A percentile compares a stretch with the other conserved stretches of the same genome.
These are phyloP conservation scores for Rhinocladiella mackenziei DNA, from an alignment of 2,329 filamentous ascomycete species.

Conservation along the genomic window DNA sequence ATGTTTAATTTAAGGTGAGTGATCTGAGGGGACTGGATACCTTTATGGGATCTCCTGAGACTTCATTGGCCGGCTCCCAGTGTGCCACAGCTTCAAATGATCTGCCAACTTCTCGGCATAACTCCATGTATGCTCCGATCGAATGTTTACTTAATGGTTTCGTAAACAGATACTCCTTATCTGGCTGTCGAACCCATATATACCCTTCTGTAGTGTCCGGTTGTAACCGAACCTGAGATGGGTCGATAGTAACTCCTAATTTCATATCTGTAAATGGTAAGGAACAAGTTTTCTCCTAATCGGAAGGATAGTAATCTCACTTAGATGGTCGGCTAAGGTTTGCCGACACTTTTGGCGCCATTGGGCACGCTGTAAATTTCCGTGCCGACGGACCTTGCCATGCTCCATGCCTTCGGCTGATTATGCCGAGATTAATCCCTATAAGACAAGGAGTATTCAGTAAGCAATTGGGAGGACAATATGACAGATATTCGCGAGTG, in stretches of 20 bases:
- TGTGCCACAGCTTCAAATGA: slow-evolving; percentile 13
- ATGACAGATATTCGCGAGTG: too few relatives aligned
- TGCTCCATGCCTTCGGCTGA: too few relatives aligned
- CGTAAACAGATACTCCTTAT: slow-evolving; percentile 16
- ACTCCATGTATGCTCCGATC: slow-evolving; percentile 15
- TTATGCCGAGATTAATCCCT: too few relatives aligned
- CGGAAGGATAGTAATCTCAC: too few relatives aligned
- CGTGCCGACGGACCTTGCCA: background rate
- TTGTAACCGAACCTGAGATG: slow-evolving; percentile 12
- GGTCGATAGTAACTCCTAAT: slow-evolving; percentile 13
- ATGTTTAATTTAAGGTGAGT: background rate
- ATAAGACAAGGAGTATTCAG: too few relatives aligned
- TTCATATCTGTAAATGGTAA: slow-evolving; percentile 2
- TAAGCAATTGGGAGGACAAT: too few relatives aligned
- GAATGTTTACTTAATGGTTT: slow-evolving; percentile 21
- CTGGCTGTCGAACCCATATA: slow-evolving; percentile 8
- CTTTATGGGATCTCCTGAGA: background rate
- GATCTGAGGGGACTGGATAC: background rate
- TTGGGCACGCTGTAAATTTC: slow-evolving; percentile 4
- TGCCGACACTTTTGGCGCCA: slow-evolving; percentile 9
- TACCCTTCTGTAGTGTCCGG: slow-evolving; percentile 11
- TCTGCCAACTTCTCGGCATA: slow-evolving; percentile 13
- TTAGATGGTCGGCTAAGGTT: slow-evolving; percentile 13
- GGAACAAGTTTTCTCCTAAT: slow-evolving; percentile 11
- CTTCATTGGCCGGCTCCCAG: background rate